Percentiles rank a stretch among this genome's conserved stretches.
These are phyloP conservation scores for Cicer chorassanicum DNA, from an alignment of 306 rosid genomes.

Conservation along the genomic window DNA sequence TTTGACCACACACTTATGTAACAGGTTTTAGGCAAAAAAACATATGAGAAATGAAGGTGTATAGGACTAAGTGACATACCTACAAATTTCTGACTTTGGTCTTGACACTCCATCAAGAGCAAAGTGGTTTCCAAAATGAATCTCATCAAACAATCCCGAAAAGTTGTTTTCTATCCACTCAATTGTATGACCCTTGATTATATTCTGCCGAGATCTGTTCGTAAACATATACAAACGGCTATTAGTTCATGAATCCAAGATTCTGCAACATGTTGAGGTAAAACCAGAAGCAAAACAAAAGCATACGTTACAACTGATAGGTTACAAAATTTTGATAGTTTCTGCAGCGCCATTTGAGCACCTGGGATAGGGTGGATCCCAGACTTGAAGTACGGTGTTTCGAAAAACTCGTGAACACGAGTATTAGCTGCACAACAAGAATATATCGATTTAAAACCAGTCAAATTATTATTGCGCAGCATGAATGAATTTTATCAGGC, in stretches of 20 bases:
- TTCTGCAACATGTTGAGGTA: slow-evolving; percentile 25
- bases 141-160: slow-evolving; percentile 79
- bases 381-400: slow-evolving; percentile 79
- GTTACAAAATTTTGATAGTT: slow-evolving; percentile 71
- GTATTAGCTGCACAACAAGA: slow-evolving; percentile 62
- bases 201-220: slow-evolving; percentile 83
- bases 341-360: slow-evolving; percentile 68
- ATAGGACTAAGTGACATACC: slow-evolving; percentile 50
- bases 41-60: slow-evolving; percentile 13
- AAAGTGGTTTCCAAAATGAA: slow-evolving; percentile 94
- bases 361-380: slow-evolving; percentile 93
- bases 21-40: neutral
- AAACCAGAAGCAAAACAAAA: slow-evolving; percentile 6
- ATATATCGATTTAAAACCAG: slow-evolving; percentile 3
- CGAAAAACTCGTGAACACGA: slow-evolving; percentile 86
- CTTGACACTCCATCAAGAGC: slow-evolving; percentile 81
- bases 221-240: slow-evolving; percentile 27
- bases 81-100: slow-evolving; percentile 87
- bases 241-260: slow-evolving; percentile 39
- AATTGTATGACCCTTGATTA: slow-evolving; percentile 83
- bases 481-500: neutral
- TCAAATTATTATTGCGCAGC: neutral
- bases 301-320: slow-evolving; percentile 92
- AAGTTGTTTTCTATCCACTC: slow-evolving; percentile 80
- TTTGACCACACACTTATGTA: too few species aligned